A percentile compares a stretch with the other conserved stretches of the same genome.
phyloP scores from a whole-genome alignment of 345 rosid genomes.

The Corchorus capsularis region DNA sequence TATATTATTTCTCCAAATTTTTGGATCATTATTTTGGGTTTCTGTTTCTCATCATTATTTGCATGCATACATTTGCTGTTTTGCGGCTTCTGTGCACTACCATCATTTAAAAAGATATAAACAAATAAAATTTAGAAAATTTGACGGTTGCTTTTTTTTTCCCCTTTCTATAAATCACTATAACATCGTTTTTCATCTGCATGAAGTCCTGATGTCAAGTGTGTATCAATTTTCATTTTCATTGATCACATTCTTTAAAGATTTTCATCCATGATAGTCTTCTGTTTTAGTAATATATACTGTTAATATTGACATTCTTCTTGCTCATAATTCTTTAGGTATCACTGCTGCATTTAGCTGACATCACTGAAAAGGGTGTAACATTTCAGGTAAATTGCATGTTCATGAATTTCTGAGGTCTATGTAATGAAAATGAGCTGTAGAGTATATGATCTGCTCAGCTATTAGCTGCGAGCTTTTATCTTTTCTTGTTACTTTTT shows the following conservation, averaged over 20 bases:
- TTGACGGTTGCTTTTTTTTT: background rate
- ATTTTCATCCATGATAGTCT: slow-evolving; percentile 6
- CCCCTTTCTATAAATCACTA: background rate
- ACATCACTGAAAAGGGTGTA: slow-evolving; percentile 78
- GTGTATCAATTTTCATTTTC: background rate
- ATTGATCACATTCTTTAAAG: background rate
- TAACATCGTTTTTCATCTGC: background rate
- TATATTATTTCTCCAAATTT: slow-evolving; percentile 1
- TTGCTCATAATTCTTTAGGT: slow-evolving; percentile 48
- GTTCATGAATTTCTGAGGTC: slow-evolving; percentile 12
- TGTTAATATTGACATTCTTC: background rate
- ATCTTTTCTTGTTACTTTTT: slow-evolving; percentile 7
- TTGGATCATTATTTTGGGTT: background rate
- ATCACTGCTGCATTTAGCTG: slow-evolving; percentile 76
- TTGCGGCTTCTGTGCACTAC: slow-evolving; percentile 1
- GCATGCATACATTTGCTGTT: background rate
- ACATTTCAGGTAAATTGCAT: slow-evolving; percentile 63
- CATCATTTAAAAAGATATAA: background rate
- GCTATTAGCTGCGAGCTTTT: background rate
- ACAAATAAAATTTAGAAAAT: background rate
- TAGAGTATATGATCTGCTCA: background rate
- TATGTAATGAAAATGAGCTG: slow-evolving; percentile 1
- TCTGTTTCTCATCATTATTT: background rate
- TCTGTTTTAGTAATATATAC: background rate
- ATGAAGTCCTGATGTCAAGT: background rate